These are phyloP conservation scores for Trypethelium eluteriae DNA, from an alignment of 495 filamentous ascomycete genomes.

Conservation along the genomic window DNA sequence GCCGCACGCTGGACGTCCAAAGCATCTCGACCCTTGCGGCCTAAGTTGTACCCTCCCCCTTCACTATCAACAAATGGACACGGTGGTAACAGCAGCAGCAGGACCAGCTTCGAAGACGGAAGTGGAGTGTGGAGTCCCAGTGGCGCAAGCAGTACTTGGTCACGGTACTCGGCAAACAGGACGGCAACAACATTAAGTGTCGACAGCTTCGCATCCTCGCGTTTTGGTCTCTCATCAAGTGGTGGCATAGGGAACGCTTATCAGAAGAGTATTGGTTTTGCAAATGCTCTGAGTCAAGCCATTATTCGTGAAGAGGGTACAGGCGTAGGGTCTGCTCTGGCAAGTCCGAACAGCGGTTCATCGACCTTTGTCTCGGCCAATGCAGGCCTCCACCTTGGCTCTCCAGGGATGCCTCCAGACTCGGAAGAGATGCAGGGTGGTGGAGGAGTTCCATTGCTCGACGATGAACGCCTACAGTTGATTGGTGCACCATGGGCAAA, in stretches of 20 bases:
- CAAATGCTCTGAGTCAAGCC: slow-evolving; percentile 86
- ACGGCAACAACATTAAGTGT: slow-evolving; percentile 4
- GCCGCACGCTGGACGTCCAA: slow-evolving; percentile 74
- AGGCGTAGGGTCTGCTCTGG: slow-evolving; percentile 16
- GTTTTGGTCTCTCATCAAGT: background rate
- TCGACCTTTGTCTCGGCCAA: slow-evolving; percentile 30
- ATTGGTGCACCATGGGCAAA: slow-evolving; percentile 95
- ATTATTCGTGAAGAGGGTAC: slow-evolving; percentile 83
- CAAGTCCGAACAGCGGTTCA: slow-evolving; percentile 44
- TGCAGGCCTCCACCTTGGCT: background rate
- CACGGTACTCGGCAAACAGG: slow-evolving; percentile 2
- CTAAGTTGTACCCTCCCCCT: slow-evolving; percentile 66
- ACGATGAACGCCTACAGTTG: slow-evolving; percentile 85
- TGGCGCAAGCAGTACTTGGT: slow-evolving; percentile 88
- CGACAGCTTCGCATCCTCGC: slow-evolving; percentile 6
- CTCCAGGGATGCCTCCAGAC: slow-evolving; percentile 34
- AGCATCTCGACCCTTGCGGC: slow-evolving; percentile 61
- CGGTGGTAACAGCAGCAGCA: slow-evolving; percentile 7
- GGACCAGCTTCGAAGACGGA: slow-evolving; percentile 86
- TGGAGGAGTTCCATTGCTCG: slow-evolving; percentile 60
- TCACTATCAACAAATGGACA: slow-evolving; percentile 32
- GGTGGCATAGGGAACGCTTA: slow-evolving; percentile 53
- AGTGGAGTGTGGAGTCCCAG: slow-evolving; percentile 76
- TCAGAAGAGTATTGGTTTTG: slow-evolving; percentile 94
- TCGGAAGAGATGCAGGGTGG: slow-evolving; percentile 25